Conservation (phyloP, 176 grass and related monocot genomes). For the Zea mays region DNA sequence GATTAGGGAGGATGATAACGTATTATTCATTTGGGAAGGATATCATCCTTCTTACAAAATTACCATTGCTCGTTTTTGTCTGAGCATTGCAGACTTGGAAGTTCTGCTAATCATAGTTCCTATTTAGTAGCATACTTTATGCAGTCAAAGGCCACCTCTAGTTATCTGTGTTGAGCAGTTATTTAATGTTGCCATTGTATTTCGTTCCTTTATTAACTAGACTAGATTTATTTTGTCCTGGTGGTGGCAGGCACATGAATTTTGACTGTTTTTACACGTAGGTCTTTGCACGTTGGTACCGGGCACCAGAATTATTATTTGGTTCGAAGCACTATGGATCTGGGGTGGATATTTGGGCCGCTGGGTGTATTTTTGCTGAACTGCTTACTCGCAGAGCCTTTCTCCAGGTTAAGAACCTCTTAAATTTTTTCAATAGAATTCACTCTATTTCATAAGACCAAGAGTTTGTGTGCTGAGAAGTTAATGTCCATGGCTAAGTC, state of each 20-base stretch:
- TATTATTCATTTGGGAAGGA: not conserved
- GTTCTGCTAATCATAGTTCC: constrained; percentile 28
- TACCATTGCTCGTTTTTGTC: constrained; percentile 14
- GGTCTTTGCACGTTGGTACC: constrained; percentile 99
- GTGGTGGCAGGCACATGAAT: not conserved
- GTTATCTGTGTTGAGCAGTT: not conserved
- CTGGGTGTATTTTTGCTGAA: constrained; percentile 98
- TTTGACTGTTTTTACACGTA: constrained; percentile 46
- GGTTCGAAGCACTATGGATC: constrained; percentile 96
- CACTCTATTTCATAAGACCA: not conserved
- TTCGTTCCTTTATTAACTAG: constrained; percentile 16
- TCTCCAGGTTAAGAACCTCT: constrained; percentile 62
- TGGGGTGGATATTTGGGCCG: constrained; percentile 94
- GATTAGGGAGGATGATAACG: constrained; percentile 10
- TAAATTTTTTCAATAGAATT: constrained; percentile 13
- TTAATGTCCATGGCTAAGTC: constrained; percentile 16
- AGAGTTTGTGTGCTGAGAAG: constrained; percentile 13
- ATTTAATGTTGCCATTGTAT: not conserved
- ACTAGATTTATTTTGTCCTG: constrained; percentile 13
- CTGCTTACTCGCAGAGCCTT: constrained; percentile 86
- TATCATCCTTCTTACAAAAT: not conserved
- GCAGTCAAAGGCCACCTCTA: constrained; percentile 20
- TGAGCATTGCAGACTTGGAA: constrained; percentile 5
- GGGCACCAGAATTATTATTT: constrained; percentile 96
- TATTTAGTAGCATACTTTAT: constrained; percentile 20